A percentile compares a stretch with the other conserved stretches of the same genome.
Evolutionary conservation across 805 yeast genomes (phyloP).

Genomic region (Cyberlindnera nakhonratchasimensis): DNA sequence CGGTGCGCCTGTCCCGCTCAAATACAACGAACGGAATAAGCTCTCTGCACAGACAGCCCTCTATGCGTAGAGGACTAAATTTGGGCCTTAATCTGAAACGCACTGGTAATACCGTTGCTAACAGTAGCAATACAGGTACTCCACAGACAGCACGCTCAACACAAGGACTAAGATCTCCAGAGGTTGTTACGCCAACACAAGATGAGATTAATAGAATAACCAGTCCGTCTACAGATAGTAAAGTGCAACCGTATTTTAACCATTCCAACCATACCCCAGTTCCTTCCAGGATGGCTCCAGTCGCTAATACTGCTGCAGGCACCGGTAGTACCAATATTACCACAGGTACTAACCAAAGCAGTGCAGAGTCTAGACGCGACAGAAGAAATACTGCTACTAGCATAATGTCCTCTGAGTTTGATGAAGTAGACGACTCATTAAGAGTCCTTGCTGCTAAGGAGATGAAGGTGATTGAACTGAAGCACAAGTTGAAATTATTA

Average conservation of each 20-base stretch:
- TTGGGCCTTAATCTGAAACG: conserved; percentile 17
- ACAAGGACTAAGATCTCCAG: conserved; percentile 8
- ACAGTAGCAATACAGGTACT: no score
- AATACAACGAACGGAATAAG: conserved; percentile 23
- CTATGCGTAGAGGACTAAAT: conserved; percentile 25
- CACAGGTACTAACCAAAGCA: background rate
- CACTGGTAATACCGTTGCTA: background rate
- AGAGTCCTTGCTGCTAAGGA: conserved; percentile 66
- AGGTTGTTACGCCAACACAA: conserved; percentile 15
- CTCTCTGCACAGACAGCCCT: conserved; percentile 19
- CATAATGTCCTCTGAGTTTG: conserved; percentile 15
- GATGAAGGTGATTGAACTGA: conserved; percentile 61
- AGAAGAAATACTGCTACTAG: conserved; percentile 25
- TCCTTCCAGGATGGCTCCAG: background rate
- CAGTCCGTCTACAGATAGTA: conserved; percentile 8
- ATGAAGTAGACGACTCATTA: conserved; percentile 50
- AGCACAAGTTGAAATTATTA: conserved; percentile 43
- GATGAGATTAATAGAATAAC: background rate
- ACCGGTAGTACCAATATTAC: no score
- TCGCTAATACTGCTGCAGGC: background rate
- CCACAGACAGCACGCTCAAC: background rate
- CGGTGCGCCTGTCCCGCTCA: conserved; percentile 19
- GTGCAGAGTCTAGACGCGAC: conserved; percentile 4
- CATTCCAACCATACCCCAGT: background rate
- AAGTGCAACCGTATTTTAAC: conserved; percentile 2